Evolutionary conservation across 805 yeast species (phyloP).

Genomic region (Candida wancherniae): DNA sequence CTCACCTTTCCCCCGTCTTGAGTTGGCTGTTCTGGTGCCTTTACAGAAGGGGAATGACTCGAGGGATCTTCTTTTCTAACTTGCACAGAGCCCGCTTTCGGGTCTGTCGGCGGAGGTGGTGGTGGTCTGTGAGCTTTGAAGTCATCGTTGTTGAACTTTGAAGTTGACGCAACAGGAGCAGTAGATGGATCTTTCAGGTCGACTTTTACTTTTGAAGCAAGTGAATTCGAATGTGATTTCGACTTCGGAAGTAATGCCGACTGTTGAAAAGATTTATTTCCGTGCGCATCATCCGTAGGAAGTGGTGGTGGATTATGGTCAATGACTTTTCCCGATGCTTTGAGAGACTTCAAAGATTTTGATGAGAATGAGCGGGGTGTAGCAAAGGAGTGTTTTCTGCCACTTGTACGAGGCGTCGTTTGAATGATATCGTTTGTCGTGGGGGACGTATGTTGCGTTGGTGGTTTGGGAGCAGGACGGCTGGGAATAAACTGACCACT

Average conservation of each 20-base stretch:
- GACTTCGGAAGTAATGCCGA: slow-evolving; percentile 33
- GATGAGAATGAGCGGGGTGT: slow-evolving; percentile 31
- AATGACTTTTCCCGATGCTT: slow-evolving; percentile 6
- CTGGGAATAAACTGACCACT: slow-evolving; percentile 54
- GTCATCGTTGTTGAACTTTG: slow-evolving; percentile 27
- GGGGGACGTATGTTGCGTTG: slow-evolving; percentile 17
- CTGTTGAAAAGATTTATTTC: slow-evolving; percentile 7
- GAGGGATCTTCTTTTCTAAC: too few relatives aligned
- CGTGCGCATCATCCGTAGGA: slow-evolving; percentile 10
- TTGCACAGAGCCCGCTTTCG: slow-evolving; percentile 3
- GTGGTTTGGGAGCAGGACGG: slow-evolving; percentile 66
- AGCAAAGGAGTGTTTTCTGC: slow-evolving; percentile 7
- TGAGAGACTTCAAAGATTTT: slow-evolving; percentile 29
- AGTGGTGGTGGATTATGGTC: slow-evolving; percentile 17
- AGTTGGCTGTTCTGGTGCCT: slow-evolving; percentile 10
- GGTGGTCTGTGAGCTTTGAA: slow-evolving; percentile 36
- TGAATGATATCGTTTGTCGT: slow-evolving; percentile 11
- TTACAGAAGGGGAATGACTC: too few relatives aligned
- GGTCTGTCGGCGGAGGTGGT: slow-evolving; percentile 36
- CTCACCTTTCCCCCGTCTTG: slow-evolving; percentile 6
- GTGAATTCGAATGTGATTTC: slow-evolving; percentile 37
- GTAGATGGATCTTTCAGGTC: slow-evolving; percentile 29
- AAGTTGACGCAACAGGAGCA: slow-evolving; percentile 31
- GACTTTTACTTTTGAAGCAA: slow-evolving; percentile 24
- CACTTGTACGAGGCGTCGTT: slow-evolving; percentile 8